Percentiles rank a stretch among this genome's conserved stretches.
phyloP scores from a whole-genome alignment of 345 rosid species.

The Eucalyptus globulus region DNA sequence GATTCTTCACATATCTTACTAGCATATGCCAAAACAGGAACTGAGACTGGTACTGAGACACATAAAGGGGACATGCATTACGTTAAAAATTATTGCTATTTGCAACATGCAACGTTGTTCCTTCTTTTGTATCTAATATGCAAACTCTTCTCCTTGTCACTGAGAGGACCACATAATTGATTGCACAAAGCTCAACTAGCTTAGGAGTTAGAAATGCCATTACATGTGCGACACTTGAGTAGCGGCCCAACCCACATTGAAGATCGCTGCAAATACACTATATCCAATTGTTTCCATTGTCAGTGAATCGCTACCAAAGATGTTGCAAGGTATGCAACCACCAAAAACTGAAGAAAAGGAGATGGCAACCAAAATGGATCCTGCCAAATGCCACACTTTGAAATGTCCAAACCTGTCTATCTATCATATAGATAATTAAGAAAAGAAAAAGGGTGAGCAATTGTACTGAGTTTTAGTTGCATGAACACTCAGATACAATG shows the following conservation, averaged over 20 bases:
- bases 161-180: not conserved
- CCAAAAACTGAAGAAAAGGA: constrained; percentile 97
- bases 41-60: not conserved
- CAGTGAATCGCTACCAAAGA: constrained; percentile 33
- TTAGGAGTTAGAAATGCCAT: not conserved
- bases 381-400: constrained; percentile 94
- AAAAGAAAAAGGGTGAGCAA: not conserved
- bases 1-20: not conserved
- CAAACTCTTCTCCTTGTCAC: not conserved
- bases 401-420: constrained; percentile 97
- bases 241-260: constrained; percentile 96
- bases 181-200: not conserved
- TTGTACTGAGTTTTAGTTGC: not conserved
- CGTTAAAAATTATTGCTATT: not conserved
- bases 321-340: constrained; percentile 68
- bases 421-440: constrained; percentile 19
- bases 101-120: not conserved
- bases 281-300: constrained; percentile 62
- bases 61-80: not conserved
- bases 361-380: constrained; percentile 78
- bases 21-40: not conserved
- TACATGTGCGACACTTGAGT: constrained; percentile 99
- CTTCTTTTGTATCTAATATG: not conserved
- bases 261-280: constrained; percentile 77
- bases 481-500: not conserved